A percentile compares a stretch with the other conserved stretches of the same genome.
phyloP scores from a whole-genome alignment of 192 early-diverging fungal genomes.

The Podila horticola region DNA sequence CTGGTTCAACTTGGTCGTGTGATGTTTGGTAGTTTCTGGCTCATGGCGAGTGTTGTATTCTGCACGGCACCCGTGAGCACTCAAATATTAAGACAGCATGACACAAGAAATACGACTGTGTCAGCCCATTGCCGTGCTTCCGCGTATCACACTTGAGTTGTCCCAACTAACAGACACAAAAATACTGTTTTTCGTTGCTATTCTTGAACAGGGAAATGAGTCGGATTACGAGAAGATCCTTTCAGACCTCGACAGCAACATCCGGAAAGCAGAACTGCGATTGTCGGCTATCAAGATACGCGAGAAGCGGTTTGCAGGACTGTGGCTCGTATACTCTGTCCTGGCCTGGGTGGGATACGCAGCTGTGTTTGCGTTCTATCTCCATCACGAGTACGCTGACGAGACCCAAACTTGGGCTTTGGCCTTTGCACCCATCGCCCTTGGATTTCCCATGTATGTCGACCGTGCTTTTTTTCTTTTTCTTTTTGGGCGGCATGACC shows the following conservation, averaged over 20 bases:
- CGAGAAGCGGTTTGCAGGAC: slow-evolving; percentile 61
- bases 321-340: slow-evolving; percentile 69
- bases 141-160: too few relatives aligned
- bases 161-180: too few relatives aligned
- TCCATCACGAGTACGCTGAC: slow-evolving; percentile 54
- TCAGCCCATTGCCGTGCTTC: too few relatives aligned
- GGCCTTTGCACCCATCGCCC: slow-evolving; percentile 54
- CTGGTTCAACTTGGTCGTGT: too few relatives aligned
- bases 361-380: slow-evolving; percentile 59
- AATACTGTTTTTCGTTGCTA: not conserved
- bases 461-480: slow-evolving; percentile 11
- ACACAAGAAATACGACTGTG: too few relatives aligned
- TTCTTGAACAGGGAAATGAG: slow-evolving; percentile 36
- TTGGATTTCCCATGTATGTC: slow-evolving; percentile 55
- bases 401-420: slow-evolving; percentile 56
- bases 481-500: slow-evolving; percentile 41
- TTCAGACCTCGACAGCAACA: slow-evolving; percentile 72
- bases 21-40: too few relatives aligned
- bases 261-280: slow-evolving; percentile 68
- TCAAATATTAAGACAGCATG: too few relatives aligned
- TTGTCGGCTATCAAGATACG: slow-evolving; percentile 74
- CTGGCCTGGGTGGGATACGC: slow-evolving; percentile 66
- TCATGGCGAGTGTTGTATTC: too few relatives aligned
- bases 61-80: too few relatives aligned
- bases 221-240: slow-evolving; percentile 63